Evolutionary conservation across 2,329 filamentous ascomycete species (phyloP), one percentile per base, ranked within the genome.

Genomic region (Mycocentrospora acerina): DNA sequence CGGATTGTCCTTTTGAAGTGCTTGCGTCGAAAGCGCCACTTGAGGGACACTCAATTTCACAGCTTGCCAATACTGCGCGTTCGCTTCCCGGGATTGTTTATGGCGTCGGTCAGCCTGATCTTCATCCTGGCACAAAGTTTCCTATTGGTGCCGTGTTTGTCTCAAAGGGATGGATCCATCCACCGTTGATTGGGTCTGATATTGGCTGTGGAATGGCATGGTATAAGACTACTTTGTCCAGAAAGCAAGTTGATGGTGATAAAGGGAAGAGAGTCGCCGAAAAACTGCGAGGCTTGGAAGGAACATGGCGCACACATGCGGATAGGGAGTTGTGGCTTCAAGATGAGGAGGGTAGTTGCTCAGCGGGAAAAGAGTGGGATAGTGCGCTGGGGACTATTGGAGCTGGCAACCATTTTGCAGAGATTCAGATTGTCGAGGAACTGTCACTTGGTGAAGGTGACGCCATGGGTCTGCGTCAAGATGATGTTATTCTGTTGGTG

Each of bases 171-270:
- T 69, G 64, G 53, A 60, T 69, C 13, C 63, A 69, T 35, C 66
- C 64, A 12, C 64, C 60, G 12, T 47, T 70, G 9, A 69, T 69
- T 8, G 66, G 67, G 3, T 48, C 60, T 4, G 65, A 70, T 29
- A 69, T 70, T 32, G 67, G 65, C 0, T 70, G 66, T 39, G 67
- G 66, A 0, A 70, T 69, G 64, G 55, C 64, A 7, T 69, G 63
- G 62, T 69, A 66, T 37, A 59, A 53, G 41, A 66, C 66, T 10
- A 52, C 35, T 5, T 47, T 69, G 4, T 44, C 55, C 12, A 29
- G 56, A 24, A 45, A 35, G n/a, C 58, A 64, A 24, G 55, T 68
- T 4, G 62, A 66, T 19, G 57, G 62, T 5, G 55, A 64, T 31
- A 62, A 59, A 24, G 62, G 60, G 2, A 55, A 50, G 32, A 68